A percentile compares a stretch with the other conserved stretches of the same genome.
These are phyloP conservation scores for Exserohilum turcica DNA, from an alignment of 2,329 filamentous ascomycete genomes.

Conservation along the genomic window DNA sequence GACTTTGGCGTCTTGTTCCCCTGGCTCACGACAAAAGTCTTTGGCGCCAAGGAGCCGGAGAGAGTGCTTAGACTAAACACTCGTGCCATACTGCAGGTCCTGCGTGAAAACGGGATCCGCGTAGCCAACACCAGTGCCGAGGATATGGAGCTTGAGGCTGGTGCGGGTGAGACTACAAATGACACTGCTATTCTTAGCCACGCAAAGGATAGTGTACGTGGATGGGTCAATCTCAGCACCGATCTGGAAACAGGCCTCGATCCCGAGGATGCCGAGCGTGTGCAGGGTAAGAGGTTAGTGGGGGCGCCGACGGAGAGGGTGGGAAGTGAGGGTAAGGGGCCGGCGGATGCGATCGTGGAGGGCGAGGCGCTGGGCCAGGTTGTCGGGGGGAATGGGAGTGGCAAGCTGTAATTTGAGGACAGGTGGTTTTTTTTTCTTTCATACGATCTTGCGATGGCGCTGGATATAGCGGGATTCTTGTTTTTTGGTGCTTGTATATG, in stretches of 20 bases:
- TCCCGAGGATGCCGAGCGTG: not conserved
- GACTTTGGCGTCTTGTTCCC: conserved; percentile 86
- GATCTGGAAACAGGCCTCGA: conserved; percentile 4
- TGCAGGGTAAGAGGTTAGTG: conserved; percentile 10
- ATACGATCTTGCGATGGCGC: no score
- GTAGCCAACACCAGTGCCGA: conserved; percentile 49
- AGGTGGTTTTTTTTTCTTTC: no score
- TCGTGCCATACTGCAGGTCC: conserved; percentile 77
- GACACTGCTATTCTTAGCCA: conserved; percentile 43
- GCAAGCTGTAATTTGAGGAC: no score
- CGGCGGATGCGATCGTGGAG: conserved; percentile 40
- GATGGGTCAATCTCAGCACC: conserved; percentile 41
- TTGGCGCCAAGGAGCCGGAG: conserved; percentile 69
- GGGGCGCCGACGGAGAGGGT: conserved; percentile 14
- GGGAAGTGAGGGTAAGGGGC: conserved; percentile 15
- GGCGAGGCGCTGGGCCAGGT: conserved; percentile 45
- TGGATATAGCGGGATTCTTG: no score
- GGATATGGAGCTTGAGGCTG: conserved; percentile 48
- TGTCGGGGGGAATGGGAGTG: conserved; percentile 21
- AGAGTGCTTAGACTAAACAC: conserved; percentile 82
- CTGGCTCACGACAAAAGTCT: conserved; percentile 60
- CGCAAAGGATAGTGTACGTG: conserved; percentile 35
- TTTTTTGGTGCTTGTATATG: no score
- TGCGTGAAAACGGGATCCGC: conserved; percentile 53
- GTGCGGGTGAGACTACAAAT: conserved; percentile 8